Base-by-base conservation (phyloP, 345 rosid genomes). In the Citrus unshiu region DNA sequence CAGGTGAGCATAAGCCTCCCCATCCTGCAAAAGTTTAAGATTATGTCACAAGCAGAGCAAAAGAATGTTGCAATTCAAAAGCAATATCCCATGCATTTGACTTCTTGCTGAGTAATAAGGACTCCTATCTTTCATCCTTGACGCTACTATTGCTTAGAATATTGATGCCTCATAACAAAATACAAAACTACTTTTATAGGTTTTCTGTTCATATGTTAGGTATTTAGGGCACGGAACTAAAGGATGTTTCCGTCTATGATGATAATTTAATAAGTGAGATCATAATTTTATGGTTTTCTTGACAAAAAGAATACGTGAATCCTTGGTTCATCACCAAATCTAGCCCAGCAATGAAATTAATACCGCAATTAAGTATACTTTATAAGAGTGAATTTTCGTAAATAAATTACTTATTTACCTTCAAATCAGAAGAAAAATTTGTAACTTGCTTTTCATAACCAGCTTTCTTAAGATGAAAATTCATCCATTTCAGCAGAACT, bases 401-500 rank as follows among this genome's bases (percentile, higher is more conserved):
- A 64, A 73, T 46, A 78, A 68, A 76, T 24, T 60, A 68, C 8
- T 84, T 77, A 39, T 79, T 86, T 82, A 94, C 99, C 99, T 96
- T 96, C 77, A 96, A 84, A 87, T 96, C 99, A 56, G 97, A 84
- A 40, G 99, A 93, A 83, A 96, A 96, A 83, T 96, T 96, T 22
- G 98, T 94, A 80, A 94, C 98, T 82, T 90, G 88, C 87, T 96
- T 96, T 30, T 76, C 83, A 43, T 96, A 96, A 63, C 98, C 98
- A 81, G 89, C 93, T 87, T 96, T 96, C 89, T 96, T 94, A 79
- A 96, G 82, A 85, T 96, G 99, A 75, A 90, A 91, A 83, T 96
- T 96, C 99, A 96, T 96, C 98, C 99, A 96, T 85, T 96, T 94
- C 56, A 96, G 89, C 69, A 96, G 69, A 81, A 96, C 94, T 84